Conservation (phyloP, 345 rosid genomes). For the Cardamine chenopodiifolia region DNA sequence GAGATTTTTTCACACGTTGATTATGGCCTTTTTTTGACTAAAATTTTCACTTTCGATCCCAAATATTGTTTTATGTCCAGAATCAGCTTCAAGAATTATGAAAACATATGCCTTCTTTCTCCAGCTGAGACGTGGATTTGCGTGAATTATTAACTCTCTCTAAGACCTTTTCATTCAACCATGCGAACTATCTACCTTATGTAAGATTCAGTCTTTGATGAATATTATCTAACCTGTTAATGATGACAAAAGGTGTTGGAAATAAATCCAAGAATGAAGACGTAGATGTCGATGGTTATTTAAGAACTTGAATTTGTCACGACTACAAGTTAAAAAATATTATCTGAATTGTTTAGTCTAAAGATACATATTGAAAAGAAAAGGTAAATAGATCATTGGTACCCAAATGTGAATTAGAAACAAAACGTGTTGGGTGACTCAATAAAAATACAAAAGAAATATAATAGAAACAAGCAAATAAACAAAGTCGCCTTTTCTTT, state of each 20-base stretch:
- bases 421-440: conserved; percentile 42
- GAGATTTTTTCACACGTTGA: background rate
- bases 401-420: conserved; percentile 36
- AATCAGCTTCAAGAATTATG: background rate
- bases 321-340: conserved; percentile 15
- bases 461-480: conserved; percentile 5
- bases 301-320: conserved; percentile 34
- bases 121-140: background rate
- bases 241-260: conserved; percentile 16
- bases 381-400: conserved; percentile 32
- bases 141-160: background rate
- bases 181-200: background rate
- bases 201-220: background rate
- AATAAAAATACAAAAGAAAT: conserved; percentile 3
- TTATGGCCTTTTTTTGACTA: conserved; percentile 21
- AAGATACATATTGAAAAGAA: conserved; percentile 26
- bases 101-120: conserved; percentile 9
- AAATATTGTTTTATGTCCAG: background rate
- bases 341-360: conserved; percentile 33
- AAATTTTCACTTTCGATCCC: background rate
- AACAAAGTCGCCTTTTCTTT: conserved; percentile 34
- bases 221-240: background rate
- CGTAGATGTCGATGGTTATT: conserved; percentile 29
- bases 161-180: background rate
- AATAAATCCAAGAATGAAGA: conserved; percentile 33